Base-by-base conservation (phyloP, 495 filamentous ascomycete genomes). In the Penicillium desertorum region DNA sequence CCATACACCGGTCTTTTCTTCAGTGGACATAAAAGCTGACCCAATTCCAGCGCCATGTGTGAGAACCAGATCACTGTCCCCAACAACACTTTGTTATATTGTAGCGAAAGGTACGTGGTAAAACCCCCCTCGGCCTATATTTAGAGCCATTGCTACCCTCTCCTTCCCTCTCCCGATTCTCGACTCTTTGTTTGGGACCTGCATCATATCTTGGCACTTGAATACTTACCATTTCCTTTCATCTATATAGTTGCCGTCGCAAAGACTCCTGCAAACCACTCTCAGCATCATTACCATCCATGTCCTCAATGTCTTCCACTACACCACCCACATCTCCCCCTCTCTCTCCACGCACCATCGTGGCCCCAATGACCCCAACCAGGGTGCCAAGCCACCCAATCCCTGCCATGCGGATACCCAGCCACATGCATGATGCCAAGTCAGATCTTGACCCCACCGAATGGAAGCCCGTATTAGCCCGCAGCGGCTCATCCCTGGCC, bases 21-120 rank as follows among this genome's bases (percentile, higher is more conserved):
- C 54, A 56, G 9, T 25, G 27, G 27, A 59, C 20, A 55, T 64
- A 54, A 56, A 56, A 59, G 60, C 68, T 74, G 61, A 75, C 63
- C 36, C 20, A 25, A 32, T 43, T 62, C 51, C 67, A 86, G 84
- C 63, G 76, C 81, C 45, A 81, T 81, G 66, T 90, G 86, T 70
- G 81, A 86, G 59, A 83, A 81, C 65, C 87, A 89, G 67, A 87
- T 88, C 54, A 76, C 82, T 17, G 77, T 83, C 36, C 88, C 87
- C 37, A 80, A 83, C 67, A 81, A 82, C 60, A 79, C 78, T 12
- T 77, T 88, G 36, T 73, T 83, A 29, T 83, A 83, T 62, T 83
- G 80, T 68, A 81, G 79, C 60, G 79, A 82, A 74, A 75, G 76
- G 79, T 81, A 77, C 59, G 70, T 55, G 22, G 19, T 12, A 17